Conservation (phyloP, 345 rosid genomes). For the Clarkia xantiana region DNA sequence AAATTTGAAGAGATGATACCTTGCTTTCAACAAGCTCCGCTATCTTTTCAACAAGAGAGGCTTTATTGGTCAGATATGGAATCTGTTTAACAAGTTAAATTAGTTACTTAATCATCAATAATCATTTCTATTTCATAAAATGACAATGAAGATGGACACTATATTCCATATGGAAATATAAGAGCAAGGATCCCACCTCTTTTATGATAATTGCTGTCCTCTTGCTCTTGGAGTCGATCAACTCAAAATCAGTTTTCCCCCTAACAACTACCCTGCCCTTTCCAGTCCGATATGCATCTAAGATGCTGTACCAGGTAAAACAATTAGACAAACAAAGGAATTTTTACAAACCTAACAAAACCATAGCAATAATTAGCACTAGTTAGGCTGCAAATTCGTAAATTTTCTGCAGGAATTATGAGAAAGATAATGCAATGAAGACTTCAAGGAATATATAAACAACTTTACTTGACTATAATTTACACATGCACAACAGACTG, state of each 20-base stretch:
- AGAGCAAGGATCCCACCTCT: slow-evolving; percentile 41
- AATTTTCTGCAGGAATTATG: no score
- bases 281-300: slow-evolving; percentile 91
- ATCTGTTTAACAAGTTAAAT: slow-evolving; percentile 37
- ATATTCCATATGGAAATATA: not conserved
- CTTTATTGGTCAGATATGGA: slow-evolving; percentile 87
- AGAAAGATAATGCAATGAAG: no score
- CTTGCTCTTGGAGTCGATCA: slow-evolving; percentile 67
- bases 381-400: no score
- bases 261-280: slow-evolving; percentile 69
- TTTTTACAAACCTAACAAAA: not conserved
- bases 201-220: slow-evolving; percentile 62
- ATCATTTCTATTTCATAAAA: no score
- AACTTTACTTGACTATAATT: no score
- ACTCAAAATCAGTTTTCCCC: slow-evolving; percentile 76
- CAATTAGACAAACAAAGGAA: not conserved
- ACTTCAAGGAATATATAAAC: no score
- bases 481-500: no score
- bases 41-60: slow-evolving; percentile 85
- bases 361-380: no score
- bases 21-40: slow-evolving; percentile 91
- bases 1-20: slow-evolving; percentile 24
- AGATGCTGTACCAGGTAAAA: slow-evolving; percentile 35
- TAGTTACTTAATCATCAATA: no score
- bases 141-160: no score